Conservation (phyloP, 2,329 filamentous ascomycete species). For the Xylariaceae sp. region DNA sequence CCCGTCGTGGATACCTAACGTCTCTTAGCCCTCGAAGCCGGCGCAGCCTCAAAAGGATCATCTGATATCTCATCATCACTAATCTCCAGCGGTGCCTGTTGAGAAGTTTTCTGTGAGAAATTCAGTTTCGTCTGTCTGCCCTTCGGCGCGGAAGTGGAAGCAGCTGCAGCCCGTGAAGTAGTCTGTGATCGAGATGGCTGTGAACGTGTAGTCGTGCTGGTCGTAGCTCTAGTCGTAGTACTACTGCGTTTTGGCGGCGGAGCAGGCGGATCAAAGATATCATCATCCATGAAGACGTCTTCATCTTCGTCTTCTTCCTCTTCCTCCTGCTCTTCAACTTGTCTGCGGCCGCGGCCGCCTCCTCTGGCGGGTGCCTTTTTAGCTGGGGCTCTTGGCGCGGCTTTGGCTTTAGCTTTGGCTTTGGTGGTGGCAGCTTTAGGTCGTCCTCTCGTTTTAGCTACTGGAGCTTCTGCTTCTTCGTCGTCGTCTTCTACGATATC, state of each 20-base stretch:
- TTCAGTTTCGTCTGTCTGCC: constrained; percentile 44
- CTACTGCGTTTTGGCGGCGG: constrained; percentile 35
- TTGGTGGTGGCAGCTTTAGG: constrained; percentile 34
- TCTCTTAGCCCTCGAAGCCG: constrained; percentile 29
- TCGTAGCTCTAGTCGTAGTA: constrained; percentile 27
- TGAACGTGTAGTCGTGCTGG: constrained; percentile 31
- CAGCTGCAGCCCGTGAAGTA: constrained; percentile 31
- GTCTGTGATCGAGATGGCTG: constrained; percentile 25
- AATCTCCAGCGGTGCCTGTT: constrained; percentile 49
- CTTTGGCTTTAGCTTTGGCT: constrained; percentile 28
- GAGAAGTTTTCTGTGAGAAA: constrained; percentile 42
- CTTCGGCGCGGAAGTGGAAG: constrained; percentile 27
- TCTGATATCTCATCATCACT: constrained; percentile 62
- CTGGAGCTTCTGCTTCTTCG: constrained; percentile 41
- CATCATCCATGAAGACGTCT: constrained; percentile 49
- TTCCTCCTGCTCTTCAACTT: constrained; percentile 34
- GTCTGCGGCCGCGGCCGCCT: constrained; percentile 38
- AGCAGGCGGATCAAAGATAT: constrained; percentile 37
- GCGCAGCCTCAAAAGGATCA: constrained; percentile 53
- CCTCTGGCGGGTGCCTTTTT: constrained; percentile 43
- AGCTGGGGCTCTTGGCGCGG: constrained; percentile 38
- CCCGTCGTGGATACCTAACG: constrained; percentile 7
- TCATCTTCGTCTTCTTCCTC: constrained; percentile 38
- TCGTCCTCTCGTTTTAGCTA: constrained; percentile 23
- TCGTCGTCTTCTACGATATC: constrained; percentile 42